phyloP scores from a whole-genome alignment of 768 basidiomycete species.

The Mycena olivaceomarginata region DNA sequence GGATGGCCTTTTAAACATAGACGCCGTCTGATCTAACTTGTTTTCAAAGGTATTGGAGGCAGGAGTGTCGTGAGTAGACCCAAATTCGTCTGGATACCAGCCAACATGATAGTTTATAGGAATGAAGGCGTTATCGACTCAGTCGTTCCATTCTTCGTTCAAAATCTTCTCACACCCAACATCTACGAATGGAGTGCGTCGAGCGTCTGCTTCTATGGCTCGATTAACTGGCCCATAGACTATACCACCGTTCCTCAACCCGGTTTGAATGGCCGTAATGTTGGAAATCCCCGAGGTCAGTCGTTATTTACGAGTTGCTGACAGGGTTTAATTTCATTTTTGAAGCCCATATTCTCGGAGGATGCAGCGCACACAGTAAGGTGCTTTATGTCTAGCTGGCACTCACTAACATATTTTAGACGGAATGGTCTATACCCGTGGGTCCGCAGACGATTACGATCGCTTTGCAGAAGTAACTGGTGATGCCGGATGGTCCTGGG shows the following conservation, averaged over 20 bases:
- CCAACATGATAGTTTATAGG: background rate
- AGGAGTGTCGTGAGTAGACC: background rate
- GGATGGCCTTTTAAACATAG: background rate
- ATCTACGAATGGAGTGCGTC: conserved; percentile 7
- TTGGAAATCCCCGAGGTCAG: conserved; percentile 19
- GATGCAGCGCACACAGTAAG: conserved; percentile 29
- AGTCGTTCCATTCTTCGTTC: background rate
- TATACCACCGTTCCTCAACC: conserved; percentile 19
- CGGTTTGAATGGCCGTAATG: conserved; percentile 11
- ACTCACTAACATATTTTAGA: conserved; percentile 44
- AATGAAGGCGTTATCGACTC: conserved; percentile 4
- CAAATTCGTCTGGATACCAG: background rate
- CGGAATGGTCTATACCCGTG: conserved; percentile 59
- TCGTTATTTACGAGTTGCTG: background rate
- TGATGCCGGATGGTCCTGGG: conserved; percentile 62
- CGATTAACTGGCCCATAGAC: background rate
- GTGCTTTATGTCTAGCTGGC: background rate
- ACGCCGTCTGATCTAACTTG: background rate
- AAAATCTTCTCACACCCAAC: background rate
- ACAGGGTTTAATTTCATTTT: background rate
- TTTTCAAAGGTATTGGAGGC: background rate
- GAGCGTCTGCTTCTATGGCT: background rate
- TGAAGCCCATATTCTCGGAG: conserved; percentile 18
- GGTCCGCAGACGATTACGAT: conserved; percentile 60
- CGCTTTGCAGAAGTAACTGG: conserved; percentile 56